A percentile compares a stretch with the other conserved stretches of the same genome.
Evolutionary conservation across 371 early-diverging fungal species (phyloP).

Genomic region (Rhizopus stolonifer): DNA sequence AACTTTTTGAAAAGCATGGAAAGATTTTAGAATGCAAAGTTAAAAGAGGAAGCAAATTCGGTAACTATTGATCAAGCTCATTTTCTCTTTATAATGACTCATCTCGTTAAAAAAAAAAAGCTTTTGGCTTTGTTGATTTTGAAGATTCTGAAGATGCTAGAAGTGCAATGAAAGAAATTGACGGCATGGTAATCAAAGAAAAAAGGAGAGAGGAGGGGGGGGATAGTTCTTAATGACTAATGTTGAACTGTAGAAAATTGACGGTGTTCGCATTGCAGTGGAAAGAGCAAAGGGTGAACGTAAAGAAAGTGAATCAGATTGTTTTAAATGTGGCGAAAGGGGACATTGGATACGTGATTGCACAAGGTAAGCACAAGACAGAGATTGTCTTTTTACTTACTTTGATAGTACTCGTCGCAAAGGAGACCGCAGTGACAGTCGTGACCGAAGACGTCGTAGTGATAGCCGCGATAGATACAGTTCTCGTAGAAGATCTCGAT

Average conservation of each 20-base stretch:
- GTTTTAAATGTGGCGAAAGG: slow-evolving; percentile 63
- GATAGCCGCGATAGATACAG: neutral
- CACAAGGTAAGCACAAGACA: slow-evolving; percentile 18
- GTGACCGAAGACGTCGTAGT: neutral
- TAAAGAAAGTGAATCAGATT: slow-evolving; percentile 49
- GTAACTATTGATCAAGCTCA: too few relatives aligned
- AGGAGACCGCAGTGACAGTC: neutral
- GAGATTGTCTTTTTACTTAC: neutral
- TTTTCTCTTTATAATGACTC: neutral
- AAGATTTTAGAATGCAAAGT: slow-evolving; percentile 64
- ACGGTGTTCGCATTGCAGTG: slow-evolving; percentile 61
- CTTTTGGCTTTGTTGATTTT: slow-evolving; percentile 65
- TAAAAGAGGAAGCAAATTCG: slow-evolving; percentile 30
- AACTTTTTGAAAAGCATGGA: slow-evolving; percentile 67
- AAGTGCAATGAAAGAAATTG: slow-evolving; percentile 63
- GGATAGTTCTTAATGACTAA: neutral
- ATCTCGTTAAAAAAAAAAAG: slow-evolving; percentile 14
- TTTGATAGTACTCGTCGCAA: neutral
- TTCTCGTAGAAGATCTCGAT: neutral
- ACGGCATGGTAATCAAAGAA: slow-evolving; percentile 43
- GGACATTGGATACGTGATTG: slow-evolving; percentile 36
- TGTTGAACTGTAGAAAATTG: too few relatives aligned
- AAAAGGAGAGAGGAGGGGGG: too few relatives aligned
- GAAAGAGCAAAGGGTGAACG: slow-evolving; percentile 61
- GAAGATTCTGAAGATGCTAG: slow-evolving; percentile 68